A percentile compares a stretch with the other conserved stretches of the same genome.
phyloP scores from a whole-genome alignment of 1,284 basidiomycete genomes.

The Xerocomus nothofagi region DNA sequence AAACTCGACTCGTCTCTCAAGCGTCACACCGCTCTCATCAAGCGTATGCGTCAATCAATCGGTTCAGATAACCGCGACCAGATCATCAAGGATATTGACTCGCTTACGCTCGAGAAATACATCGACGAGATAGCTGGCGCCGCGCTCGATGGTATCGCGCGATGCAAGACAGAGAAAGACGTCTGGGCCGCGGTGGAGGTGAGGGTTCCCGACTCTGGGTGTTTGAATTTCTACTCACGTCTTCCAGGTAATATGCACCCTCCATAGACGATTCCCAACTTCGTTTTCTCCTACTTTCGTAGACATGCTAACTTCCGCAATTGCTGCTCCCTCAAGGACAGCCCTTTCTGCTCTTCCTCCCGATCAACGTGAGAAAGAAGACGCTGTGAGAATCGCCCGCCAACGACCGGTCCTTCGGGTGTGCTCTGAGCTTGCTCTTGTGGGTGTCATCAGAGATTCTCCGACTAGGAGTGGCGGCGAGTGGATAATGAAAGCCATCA shows the following conservation, averaged over 20 bases:
- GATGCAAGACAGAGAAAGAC: conserved; percentile 89
- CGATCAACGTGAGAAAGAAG: conserved; percentile 94
- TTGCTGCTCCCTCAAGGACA: conserved; percentile 64
- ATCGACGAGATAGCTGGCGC: conserved; percentile 92
- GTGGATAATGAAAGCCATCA: conserved; percentile 81
- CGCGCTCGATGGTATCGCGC: conserved; percentile 79
- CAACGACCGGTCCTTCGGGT: conserved; percentile 87
- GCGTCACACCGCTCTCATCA: conserved; percentile 91
- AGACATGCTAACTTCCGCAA: conserved; percentile 60
- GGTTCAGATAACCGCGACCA: conserved; percentile 79
- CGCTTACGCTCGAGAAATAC: conserved; percentile 92
- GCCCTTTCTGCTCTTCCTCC: conserved; percentile 58
- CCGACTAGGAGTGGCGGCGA: conserved; percentile 73
- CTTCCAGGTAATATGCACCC: conserved; percentile 77
- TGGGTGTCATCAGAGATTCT: conserved; percentile 76
- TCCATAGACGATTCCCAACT: conserved; percentile 86
- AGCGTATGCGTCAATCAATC: conserved; percentile 81
- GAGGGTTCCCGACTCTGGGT: conserved; percentile 24
- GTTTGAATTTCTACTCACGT: conserved; percentile 4
- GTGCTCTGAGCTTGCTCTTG: conserved; percentile 86
- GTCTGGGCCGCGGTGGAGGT: conserved; percentile 92
- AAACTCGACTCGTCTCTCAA: conserved; percentile 91
- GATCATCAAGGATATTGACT: conserved; percentile 88
- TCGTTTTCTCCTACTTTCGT: conserved; percentile 77
- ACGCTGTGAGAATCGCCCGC: conserved; percentile 73